Evolutionary conservation across 768 basidiomycete genomes (phyloP), one percentile per base, ranked within the genome.

Genomic region (Candolleomyces aberdarensis): DNA sequence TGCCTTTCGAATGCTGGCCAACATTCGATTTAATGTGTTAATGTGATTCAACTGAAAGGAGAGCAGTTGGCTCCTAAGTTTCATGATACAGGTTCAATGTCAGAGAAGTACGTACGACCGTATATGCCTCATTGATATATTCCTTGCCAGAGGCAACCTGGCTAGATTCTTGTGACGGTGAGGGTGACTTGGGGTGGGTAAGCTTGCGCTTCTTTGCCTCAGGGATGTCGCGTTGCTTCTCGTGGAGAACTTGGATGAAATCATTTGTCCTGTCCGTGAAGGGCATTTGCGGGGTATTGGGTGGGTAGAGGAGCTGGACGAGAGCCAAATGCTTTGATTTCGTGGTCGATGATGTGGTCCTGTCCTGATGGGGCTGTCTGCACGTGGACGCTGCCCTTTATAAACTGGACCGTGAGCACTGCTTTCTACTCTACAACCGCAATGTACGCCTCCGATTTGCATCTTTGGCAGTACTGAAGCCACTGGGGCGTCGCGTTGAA

Each of bases 101-200:
- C 50, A 13, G 46, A 47, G 47, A 39, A 44, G 43, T 36, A 65
- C 68, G 46, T 70, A 83, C 92, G 64, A 94, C 84, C 46, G 79
- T 82, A 69, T 92, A 88, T 7, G 88, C 93, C 68, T 95, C 91
- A 60, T 79, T 72, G 57, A 93, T 68, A 72, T 89, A 95, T 65
- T 85, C 82, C 72, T 87, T 88, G 63, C 81, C 84, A 29, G 70
- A 68, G 53, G 74, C 75, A 53, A 76, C 76, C 59, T 79, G 79
- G 39, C 63, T 67, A 62, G 64, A 71, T 50, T 70, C 59, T 44
- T 50, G 59, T 17, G 59, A 60, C 26, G 36, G 17, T 32, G 53
- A 9, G 11, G 59, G 49, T 53, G 59, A 39, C 46, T 49, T 36
- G 48, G 43, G 43, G 20, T 67, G 67, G 31, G 68, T 63, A 47